Evolutionary conservation across 192 early-diverging fungal genomes (phyloP).

Genomic region (Backusella westeae): DNA sequence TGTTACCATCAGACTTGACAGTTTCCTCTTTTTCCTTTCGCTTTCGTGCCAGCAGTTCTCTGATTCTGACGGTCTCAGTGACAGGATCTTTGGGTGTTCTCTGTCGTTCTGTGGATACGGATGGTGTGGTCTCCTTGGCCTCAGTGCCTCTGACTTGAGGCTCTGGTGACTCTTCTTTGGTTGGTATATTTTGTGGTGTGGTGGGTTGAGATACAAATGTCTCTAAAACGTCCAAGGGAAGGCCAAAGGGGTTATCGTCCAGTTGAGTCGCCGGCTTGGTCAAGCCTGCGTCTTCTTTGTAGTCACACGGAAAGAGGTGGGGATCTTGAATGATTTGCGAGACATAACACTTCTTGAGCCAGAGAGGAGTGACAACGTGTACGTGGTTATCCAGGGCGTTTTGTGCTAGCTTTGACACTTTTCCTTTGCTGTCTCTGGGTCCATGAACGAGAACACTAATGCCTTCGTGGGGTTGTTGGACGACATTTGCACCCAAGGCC

Average conservation of each 20-base stretch:
- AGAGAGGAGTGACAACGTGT: neutral
- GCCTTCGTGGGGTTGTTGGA: neutral
- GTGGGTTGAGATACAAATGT: neutral
- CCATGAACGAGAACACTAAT: neutral
- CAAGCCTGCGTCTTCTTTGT: neutral
- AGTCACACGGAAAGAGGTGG: neutral
- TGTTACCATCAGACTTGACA: neutral
- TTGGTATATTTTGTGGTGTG: neutral
- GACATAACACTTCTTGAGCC: neutral
- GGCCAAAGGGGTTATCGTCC: conserved; percentile 1
- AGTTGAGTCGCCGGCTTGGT: neutral
- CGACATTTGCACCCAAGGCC: neutral
- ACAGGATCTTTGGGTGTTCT: neutral
- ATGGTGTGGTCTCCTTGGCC: neutral
- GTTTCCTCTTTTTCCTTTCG: neutral
- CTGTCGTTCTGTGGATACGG: no score
- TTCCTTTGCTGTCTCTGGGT: neutral
- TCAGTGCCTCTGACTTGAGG: neutral
- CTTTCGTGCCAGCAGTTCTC: neutral
- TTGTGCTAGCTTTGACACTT: neutral
- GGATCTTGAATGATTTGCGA: neutral
- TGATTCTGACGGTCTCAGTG: neutral
- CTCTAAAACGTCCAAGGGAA: neutral
- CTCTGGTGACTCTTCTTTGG: neutral
- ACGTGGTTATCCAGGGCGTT: neutral